Conservation (phyloP, 2,329 filamentous ascomycete genomes). For the Exserohilum turcica region DNA sequence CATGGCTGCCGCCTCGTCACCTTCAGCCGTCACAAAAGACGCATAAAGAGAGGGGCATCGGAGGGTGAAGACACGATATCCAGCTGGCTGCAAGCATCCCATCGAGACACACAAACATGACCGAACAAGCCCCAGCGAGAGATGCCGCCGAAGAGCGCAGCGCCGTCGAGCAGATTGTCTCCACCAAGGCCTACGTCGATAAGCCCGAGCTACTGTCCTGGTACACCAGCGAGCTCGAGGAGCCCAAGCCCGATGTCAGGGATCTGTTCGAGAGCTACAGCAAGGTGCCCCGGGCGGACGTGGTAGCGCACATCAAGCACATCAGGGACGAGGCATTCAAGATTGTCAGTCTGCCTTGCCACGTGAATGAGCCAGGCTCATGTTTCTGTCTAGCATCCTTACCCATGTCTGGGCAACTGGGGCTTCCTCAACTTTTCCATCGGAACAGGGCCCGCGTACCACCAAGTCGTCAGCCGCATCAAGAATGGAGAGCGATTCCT, state of each 20-base stretch:
- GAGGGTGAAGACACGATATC: not conserved
- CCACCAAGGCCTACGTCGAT: slow-evolving; percentile 25
- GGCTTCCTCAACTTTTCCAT: slow-evolving; percentile 45
- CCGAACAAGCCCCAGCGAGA: slow-evolving; percentile 3
- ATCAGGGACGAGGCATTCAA: slow-evolving; percentile 43
- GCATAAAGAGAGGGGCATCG: slow-evolving; percentile 1
- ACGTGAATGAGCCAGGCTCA: not conserved
- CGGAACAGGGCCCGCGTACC: slow-evolving; percentile 31
- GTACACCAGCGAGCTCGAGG: slow-evolving; percentile 38
- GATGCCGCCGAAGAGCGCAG: slow-evolving; percentile 10
- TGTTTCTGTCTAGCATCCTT: slow-evolving; percentile 32
- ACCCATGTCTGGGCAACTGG: slow-evolving; percentile 47
- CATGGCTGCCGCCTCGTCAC: not conserved
- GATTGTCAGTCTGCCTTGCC: slow-evolving; percentile 22
- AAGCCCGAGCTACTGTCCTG: slow-evolving; percentile 35
- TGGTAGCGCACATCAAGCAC: slow-evolving; percentile 45
- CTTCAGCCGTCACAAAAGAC: slow-evolving; percentile 2
- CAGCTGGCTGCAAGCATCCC: not conserved
- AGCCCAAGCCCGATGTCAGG: slow-evolving; percentile 36
- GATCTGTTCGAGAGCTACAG: slow-evolving; percentile 49
- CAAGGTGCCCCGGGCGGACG: slow-evolving; percentile 41
- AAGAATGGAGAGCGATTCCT: slow-evolving; percentile 46
- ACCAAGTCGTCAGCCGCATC: slow-evolving; percentile 42
- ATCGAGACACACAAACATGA: slow-evolving; percentile 18
- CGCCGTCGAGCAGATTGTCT: slow-evolving; percentile 19